A percentile compares a stretch with the other conserved stretches of the same genome.
Evolutionary conservation across 1,139 yeast species (phyloP).

Genomic region (Kodamaea arcana): DNA sequence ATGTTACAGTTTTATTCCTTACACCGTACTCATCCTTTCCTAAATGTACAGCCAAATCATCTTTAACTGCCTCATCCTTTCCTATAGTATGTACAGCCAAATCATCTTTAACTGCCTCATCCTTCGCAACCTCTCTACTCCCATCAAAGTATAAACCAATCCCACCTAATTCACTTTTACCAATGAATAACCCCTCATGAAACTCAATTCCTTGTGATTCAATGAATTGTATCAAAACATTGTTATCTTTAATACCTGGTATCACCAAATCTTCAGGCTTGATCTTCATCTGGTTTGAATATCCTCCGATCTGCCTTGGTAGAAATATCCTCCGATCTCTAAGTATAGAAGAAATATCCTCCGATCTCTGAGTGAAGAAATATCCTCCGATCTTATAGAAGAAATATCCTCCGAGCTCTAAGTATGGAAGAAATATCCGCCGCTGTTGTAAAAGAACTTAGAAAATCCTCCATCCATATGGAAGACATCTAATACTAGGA

Average conservation of each 20-base stretch:
- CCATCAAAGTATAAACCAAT: conserved; percentile 26
- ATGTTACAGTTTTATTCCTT: conserved; percentile 3
- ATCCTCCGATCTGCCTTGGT: too few relatives aligned
- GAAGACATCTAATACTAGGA: too few relatives aligned
- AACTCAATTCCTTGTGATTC: conserved; percentile 10
- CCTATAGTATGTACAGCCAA: not conserved
- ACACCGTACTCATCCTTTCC: conserved; percentile 2
- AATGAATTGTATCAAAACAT: conserved; percentile 11
- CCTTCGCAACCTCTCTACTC: not conserved
- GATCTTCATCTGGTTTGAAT: not conserved
- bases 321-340: not conserved
- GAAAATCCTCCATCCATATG: too few relatives aligned
- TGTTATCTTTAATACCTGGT: conserved; percentile 14
- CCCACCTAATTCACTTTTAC: conserved; percentile 29
- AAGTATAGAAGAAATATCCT: not conserved
- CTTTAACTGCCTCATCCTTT: not conserved
- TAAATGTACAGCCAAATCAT: not conserved
- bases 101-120: not conserved
- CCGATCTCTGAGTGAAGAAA: not conserved
- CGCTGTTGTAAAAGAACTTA: too few relatives aligned
- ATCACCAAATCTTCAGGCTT: conserved; percentile 4
- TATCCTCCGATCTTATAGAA: not conserved
- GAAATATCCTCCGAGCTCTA: not conserved
- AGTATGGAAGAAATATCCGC: too few relatives aligned
- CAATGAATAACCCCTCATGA: conserved; percentile 18